A percentile compares a stretch with the other conserved stretches of the same genome.
These are phyloP conservation scores for Pseudozyma flocculosa DNA, from an alignment of 1,284 basidiomycete species.

Conservation along the genomic window DNA sequence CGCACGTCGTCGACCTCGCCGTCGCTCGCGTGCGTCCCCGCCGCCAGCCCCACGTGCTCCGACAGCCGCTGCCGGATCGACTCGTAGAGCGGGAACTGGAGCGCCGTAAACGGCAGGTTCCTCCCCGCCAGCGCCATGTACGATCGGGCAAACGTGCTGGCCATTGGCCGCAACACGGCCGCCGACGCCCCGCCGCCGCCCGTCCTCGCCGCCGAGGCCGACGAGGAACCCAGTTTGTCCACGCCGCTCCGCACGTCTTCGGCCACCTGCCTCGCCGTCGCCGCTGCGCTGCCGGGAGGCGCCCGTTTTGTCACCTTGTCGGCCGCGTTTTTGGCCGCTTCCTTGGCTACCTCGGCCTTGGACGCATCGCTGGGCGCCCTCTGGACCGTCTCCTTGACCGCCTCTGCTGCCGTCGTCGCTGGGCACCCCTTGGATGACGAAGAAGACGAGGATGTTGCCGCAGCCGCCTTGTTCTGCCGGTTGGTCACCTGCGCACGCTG, in stretches of 20 bases:
- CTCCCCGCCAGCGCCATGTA: slow-evolving; percentile 46
- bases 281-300: slow-evolving; percentile 25
- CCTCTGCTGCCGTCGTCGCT: slow-evolving; percentile 5
- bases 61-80: slow-evolving; percentile 25
- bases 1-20: slow-evolving; percentile 31
- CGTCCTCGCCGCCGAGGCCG: too few species aligned
- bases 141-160: slow-evolving; percentile 18
- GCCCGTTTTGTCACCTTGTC: slow-evolving; percentile 21
- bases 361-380: slow-evolving; percentile 6
- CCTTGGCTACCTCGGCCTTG: slow-evolving; percentile 10
- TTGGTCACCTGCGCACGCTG: slow-evolving; percentile 47
- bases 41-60: slow-evolving; percentile 26
- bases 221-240: too few species aligned
- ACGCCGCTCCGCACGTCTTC: neutral
- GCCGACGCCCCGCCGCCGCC: neutral
- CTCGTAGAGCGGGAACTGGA: slow-evolving; percentile 54
- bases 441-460: slow-evolving; percentile 3
- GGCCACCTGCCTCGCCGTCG: slow-evolving; percentile 20
- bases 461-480: slow-evolving; percentile 10
- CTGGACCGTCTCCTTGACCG: slow-evolving; percentile 16
- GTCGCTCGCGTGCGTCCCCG: slow-evolving; percentile 27
- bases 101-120: slow-evolving; percentile 50
- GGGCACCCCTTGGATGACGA: slow-evolving; percentile 1
- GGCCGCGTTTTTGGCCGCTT: slow-evolving; percentile 15
- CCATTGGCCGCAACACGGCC: neutral